Conservation (phyloP, 306 rosid genomes). For the Acacia crassicarpa region DNA sequence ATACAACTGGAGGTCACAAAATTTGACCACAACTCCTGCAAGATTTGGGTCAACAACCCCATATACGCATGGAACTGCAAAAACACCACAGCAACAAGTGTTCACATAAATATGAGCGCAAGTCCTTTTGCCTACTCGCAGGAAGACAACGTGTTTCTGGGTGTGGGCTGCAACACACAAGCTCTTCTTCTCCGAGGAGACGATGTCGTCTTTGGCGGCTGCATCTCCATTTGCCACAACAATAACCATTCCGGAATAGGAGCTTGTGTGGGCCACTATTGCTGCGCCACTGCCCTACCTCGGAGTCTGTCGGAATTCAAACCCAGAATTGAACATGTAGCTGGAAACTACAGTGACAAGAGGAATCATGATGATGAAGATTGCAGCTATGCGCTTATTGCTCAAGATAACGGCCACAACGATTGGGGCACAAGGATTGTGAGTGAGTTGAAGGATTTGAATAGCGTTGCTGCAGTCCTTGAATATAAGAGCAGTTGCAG, state of each 20-base stretch:
- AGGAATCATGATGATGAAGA: too few relatives aligned
- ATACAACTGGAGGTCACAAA: constrained; percentile 3
- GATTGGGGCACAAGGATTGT: not conserved
- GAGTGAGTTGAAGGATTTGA: not conserved
- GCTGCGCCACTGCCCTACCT: not conserved
- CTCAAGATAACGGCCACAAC: not conserved
- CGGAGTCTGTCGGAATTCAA: not conserved
- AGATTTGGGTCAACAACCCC: constrained; percentile 21
- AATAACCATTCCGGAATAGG: not conserved
- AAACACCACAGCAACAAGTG: not conserved
- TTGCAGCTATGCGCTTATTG: constrained; percentile 28
- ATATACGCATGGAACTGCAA: constrained; percentile 18
- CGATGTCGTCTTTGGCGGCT: not conserved
- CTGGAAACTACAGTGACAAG: not conserved
- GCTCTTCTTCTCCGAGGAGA: not conserved
- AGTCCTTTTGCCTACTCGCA: constrained; percentile 37
- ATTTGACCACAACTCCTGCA: not conserved
- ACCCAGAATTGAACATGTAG: not conserved
- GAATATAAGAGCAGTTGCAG: not conserved
- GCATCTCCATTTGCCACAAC: not conserved
- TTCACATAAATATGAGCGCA: constrained; percentile 2
- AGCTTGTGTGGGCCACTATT: not conserved
- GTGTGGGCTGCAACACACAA: not conserved
- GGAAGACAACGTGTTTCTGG: not conserved
- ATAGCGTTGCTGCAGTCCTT: constrained; percentile 23